These are phyloP conservation scores for Calocybe gambosa DNA, from an alignment of 1,284 basidiomycete genomes.

Conservation along the genomic window DNA sequence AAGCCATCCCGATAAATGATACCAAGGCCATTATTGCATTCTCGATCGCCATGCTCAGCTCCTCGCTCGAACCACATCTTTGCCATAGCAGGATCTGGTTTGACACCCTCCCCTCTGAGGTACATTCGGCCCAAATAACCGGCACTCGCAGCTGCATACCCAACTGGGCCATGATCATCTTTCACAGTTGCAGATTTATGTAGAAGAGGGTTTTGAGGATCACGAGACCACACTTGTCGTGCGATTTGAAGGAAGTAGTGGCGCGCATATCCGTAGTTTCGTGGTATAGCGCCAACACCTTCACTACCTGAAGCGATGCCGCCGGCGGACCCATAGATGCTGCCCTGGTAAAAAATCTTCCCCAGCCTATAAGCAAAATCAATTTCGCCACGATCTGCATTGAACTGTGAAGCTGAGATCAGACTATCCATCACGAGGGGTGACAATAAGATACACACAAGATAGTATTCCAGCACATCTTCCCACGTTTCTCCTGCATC, in stretches of 20 bases:
- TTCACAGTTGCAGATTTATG: constrained; percentile 37
- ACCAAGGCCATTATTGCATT: constrained; percentile 85
- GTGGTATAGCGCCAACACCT: constrained; percentile 75
- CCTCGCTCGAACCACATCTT: constrained; percentile 95
- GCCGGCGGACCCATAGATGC: constrained; percentile 67
- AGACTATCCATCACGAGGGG: not conserved
- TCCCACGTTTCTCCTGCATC: constrained; percentile 88
- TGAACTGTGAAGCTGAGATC: constrained; percentile 53
- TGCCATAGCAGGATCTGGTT: constrained; percentile 70
- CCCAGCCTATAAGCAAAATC: constrained; percentile 85
- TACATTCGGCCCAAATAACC: constrained; percentile 91
- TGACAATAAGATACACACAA: constrained; percentile 42
- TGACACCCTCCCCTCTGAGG: constrained; percentile 88
- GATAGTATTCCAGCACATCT: constrained; percentile 88
- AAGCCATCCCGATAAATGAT: constrained; percentile 91
- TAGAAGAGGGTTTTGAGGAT: constrained; percentile 51
- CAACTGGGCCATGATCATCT: constrained; percentile 51
- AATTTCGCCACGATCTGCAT: constrained; percentile 83
- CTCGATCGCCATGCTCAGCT: constrained; percentile 74
- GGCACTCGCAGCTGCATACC: constrained; percentile 73
- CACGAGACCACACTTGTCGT: constrained; percentile 76
- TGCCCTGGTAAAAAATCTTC: constrained; percentile 92
- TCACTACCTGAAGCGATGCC: constrained; percentile 83
- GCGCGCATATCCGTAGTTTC: constrained; percentile 69
- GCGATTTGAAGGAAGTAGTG: constrained; percentile 82